These are phyloP conservation scores for Penicillium fimorum DNA, from an alignment of 495 filamentous ascomycete species.

Conservation along the genomic window DNA sequence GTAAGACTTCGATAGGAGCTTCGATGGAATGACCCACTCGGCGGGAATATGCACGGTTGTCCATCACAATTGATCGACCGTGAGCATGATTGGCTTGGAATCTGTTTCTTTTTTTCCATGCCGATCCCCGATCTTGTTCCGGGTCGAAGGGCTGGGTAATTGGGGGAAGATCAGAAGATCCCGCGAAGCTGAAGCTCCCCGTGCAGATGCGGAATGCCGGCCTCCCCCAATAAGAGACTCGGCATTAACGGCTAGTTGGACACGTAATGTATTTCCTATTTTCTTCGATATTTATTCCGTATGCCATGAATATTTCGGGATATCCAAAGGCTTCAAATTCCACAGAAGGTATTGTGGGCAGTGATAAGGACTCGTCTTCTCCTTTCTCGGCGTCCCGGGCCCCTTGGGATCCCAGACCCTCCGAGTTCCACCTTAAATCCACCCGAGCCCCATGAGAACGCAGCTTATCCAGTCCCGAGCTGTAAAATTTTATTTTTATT, in stretches of 20 bases:
- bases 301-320: too few species aligned
- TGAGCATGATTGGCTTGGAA: not conserved
- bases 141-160: not conserved
- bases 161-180: not conserved
- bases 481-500: conserved; percentile 6
- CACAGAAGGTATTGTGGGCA: not conserved
- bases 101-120: not conserved
- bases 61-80: conserved; percentile 6
- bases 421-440: conserved; percentile 6
- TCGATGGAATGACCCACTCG: conserved; percentile 32
- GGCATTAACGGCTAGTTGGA: not conserved
- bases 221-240: conserved; percentile 1
- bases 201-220: conserved; percentile 4
- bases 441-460: not conserved
- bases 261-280: not conserved
- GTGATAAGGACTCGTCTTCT: conserved; percentile 2
- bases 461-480: conserved; percentile 8
- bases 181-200: conserved; percentile 3
- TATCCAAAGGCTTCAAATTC: not conserved
- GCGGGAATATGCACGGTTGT: conserved; percentile 29
- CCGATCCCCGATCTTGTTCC: not conserved
- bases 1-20: conserved; percentile 27
- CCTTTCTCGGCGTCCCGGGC: conserved; percentile 9
- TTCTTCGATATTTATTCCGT: not conserved
- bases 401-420: not conserved